A percentile compares a stretch with the other conserved stretches of the same genome.
Evolutionary conservation across 495 filamentous ascomycete genomes (phyloP).

Genomic region (Hypoxylon perforatum): DNA sequence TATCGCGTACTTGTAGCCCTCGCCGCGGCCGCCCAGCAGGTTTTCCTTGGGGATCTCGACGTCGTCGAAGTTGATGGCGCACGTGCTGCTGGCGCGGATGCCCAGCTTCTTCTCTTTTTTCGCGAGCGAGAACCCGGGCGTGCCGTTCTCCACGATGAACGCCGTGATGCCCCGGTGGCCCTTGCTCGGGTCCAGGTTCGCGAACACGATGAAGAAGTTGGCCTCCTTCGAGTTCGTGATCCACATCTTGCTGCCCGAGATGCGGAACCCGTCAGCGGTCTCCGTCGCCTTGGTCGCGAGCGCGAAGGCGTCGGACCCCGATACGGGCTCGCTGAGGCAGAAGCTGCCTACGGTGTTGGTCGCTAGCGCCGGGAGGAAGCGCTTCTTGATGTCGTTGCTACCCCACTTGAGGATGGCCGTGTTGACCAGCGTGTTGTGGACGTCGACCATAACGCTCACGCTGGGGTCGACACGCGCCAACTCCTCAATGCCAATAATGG

Average conservation of each 20-base stretch:
- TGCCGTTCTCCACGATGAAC: constrained; percentile 92
- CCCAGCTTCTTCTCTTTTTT: constrained; percentile 99
- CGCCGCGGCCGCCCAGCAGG: constrained; percentile 84
- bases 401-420: constrained; percentile 91
- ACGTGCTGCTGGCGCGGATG: constrained; percentile 94
- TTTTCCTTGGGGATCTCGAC: constrained; percentile 90
- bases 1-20: constrained; percentile 99
- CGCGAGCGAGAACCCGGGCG: constrained; percentile 89
- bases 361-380: constrained; percentile 87
- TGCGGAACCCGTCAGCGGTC: constrained; percentile 78
- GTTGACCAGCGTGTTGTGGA: constrained; percentile 98
- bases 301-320: constrained; percentile 95
- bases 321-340: constrained; percentile 93
- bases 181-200: constrained; percentile 87
- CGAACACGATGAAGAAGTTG: constrained; percentile 96
- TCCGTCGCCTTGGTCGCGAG: constrained; percentile 87
- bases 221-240: constrained; percentile 97
- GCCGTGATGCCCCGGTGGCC: constrained; percentile 97
- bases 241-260: constrained; percentile 98
- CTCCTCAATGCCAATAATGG: constrained; percentile 97
- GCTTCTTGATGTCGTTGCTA: constrained; percentile 76
- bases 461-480: constrained; percentile 93
- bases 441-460: constrained; percentile 91
- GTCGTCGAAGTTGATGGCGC: constrained; percentile 97
- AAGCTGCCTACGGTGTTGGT: constrained; percentile 95